Base-by-base conservation (phyloP, 331 rosid genomes). In the Dryas integrifolia region DNA sequence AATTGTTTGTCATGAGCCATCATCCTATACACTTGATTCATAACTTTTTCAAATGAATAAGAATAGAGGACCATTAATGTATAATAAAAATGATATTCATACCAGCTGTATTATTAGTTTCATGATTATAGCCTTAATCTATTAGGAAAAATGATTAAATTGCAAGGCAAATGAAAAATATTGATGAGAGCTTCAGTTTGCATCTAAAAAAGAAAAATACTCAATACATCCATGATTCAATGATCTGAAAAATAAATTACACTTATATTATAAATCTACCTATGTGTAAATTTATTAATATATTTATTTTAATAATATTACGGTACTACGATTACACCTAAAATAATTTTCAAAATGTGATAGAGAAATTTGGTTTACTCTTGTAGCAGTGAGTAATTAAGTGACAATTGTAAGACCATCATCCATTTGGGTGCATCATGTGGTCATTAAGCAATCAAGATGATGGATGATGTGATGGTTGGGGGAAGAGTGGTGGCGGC, bases 401-500 rank as follows among this genome's bases (percentile, higher is more conserved):
- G 35, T 30, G 35, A 30, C 2, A 30, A 30, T 2, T 30, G 35
- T 30, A 30, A 30, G 2, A 30, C 35, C 2, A 30, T 30, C 35
- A 2, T 30, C 35, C 35, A 30, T 30, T 30, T 30, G 35, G 35
- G 35, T 30, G 35, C 35, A 30, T 30, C 35, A 1, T 30, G 35
- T 30, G 35, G 2, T 30, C 35, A 1, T 30, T 30, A 30, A 30
- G 35, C 35, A 8, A 15, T 39, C 6, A n/a, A 15, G 30, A 43
- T n/a, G 21, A 26, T 3, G 4, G 11, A 67, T 24, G 9, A 7
- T 67, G 30, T 1, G 24, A 35, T 6, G 8, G 56, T 67, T 67
- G 59, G 58, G 30, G 45, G 43, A 61, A 35, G 69, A 18, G 68
- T 13, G 40, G 60, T 48, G 62, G 62, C 43, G 52, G 62, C 46